Conservation (phyloP, 345 rosid species). For the Firmiana major region DNA sequence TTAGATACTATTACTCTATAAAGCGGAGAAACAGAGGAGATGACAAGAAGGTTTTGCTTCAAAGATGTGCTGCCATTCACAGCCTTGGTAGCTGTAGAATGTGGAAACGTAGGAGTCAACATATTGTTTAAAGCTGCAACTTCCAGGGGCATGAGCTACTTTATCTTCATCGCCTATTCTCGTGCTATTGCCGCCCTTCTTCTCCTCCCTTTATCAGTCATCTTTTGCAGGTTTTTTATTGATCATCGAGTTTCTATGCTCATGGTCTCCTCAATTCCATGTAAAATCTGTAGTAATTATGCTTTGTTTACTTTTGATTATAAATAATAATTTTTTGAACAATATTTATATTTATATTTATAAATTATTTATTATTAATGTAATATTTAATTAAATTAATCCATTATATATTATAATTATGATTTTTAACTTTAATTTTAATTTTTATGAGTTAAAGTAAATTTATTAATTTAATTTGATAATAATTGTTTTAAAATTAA, state of each 20-base stretch:
- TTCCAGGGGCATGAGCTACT: conserved; percentile 28
- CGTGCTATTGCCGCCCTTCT: conserved; percentile 24
- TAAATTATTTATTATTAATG: too few species aligned
- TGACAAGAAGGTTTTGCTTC: conserved; percentile 11
- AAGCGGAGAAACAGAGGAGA: not conserved
- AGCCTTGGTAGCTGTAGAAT: conserved; percentile 24
- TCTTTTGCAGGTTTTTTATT: conserved; percentile 10
- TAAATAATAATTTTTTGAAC: too few species aligned
- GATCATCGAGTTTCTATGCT: not conserved
- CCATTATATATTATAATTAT: too few species aligned
- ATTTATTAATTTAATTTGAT: too few species aligned
- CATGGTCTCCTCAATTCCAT: not conserved
- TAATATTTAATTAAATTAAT: too few species aligned
- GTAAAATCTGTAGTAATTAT: not conserved
- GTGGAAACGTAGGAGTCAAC: conserved; percentile 24
- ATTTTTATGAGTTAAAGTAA: too few species aligned
- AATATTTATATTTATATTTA: too few species aligned
- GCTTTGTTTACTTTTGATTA: not conserved
- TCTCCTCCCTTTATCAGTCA: conserved; percentile 25
- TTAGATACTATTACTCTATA: too few species aligned
- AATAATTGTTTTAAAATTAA: too few species aligned
- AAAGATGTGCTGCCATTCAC: conserved; percentile 24
- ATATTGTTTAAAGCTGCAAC: conserved; percentile 30
- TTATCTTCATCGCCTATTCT: conserved; percentile 24
- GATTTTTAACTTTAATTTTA: too few species aligned